phyloP scores from a whole-genome alignment of 2,329 filamentous ascomycete species.

The Fusarium devonianum region DNA sequence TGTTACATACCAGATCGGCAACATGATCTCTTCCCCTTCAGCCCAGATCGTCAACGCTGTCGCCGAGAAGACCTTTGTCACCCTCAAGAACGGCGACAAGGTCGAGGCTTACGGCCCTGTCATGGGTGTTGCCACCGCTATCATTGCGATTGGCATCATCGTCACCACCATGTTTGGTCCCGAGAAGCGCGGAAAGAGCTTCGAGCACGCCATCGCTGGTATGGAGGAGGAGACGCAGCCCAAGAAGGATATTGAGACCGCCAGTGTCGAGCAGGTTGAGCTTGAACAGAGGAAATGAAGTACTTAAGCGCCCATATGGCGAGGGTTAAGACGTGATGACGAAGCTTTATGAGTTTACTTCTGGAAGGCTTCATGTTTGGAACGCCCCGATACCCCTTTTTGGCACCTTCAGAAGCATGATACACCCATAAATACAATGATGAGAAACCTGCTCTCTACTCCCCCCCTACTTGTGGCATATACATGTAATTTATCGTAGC shows the following conservation, averaged over 20 bases:
- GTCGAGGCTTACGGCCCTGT: conserved; percentile 76
- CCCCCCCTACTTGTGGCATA: too few relatives aligned
- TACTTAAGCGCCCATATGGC: conserved; percentile 1
- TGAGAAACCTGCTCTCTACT: too few relatives aligned
- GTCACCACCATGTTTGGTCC: conserved; percentile 74
- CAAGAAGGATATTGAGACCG: conserved; percentile 42
- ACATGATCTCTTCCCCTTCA: conserved; percentile 75
- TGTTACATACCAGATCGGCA: conserved; percentile 76
- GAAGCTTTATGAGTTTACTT: background rate
- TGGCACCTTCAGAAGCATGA: background rate
- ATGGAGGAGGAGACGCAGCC: conserved; percentile 37
- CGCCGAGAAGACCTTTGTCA: conserved; percentile 68
- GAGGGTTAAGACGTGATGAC: conserved; percentile 1
- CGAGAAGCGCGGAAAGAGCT: conserved; percentile 75
- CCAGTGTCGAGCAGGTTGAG: conserved; percentile 37
- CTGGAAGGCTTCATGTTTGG: background rate
- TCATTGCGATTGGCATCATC: conserved; percentile 74
- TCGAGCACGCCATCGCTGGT: conserved; percentile 64
- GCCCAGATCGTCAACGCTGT: conserved; percentile 82
- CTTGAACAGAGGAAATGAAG: conserved; percentile 22
- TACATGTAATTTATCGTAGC: too few relatives aligned
- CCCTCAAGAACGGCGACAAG: conserved; percentile 57
- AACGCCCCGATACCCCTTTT: background rate
- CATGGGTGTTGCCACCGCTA: conserved; percentile 79
- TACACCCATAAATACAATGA: conserved; percentile 10